These are phyloP conservation scores for Xylaria cubensis DNA, from an alignment of 495 filamentous ascomycete species.

Conservation along the genomic window DNA sequence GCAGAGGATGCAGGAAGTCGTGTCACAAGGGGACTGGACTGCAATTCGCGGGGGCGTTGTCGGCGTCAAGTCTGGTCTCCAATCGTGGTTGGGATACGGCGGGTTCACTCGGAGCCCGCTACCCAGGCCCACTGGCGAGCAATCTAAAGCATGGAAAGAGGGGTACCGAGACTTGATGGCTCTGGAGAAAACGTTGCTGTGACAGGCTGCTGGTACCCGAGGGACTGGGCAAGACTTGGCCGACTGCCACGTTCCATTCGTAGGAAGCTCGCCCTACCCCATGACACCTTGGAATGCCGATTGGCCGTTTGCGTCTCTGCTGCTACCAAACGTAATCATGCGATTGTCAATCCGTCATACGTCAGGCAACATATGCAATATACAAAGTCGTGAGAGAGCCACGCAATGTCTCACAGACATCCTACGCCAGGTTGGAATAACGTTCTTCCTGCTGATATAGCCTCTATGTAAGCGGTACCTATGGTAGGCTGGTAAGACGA, in stretches of 20 bases:
- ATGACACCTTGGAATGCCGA: background rate
- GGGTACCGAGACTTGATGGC: conserved; percentile 76
- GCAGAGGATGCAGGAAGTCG: conserved; percentile 68
- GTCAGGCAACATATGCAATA: background rate
- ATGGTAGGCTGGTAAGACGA: background rate
- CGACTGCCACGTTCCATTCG: conserved; percentile 21
- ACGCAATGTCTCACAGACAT: background rate
- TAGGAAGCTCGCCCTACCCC: background rate
- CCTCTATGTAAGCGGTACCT: background rate
- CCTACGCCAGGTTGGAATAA: background rate
- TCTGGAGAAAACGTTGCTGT: conserved; percentile 56
- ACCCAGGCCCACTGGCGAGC: conserved; percentile 58
- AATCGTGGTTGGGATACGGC: conserved; percentile 77
- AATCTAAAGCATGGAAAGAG: conserved; percentile 66
- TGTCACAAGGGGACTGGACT: conserved; percentile 81
- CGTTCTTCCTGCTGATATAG: background rate
- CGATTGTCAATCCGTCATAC: conserved; percentile 6
- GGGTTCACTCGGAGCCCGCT: conserved; percentile 69
- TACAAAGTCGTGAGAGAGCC: background rate
- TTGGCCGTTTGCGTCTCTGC: background rate
- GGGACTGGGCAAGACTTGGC: conserved; percentile 11
- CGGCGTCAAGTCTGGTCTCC: conserved; percentile 81
- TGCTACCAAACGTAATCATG: conserved; percentile 1
- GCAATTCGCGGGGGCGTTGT: conserved; percentile 81
- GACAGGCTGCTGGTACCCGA: conserved; percentile 23